These are phyloP conservation scores for Mycena crocata DNA, from an alignment of 768 basidiomycete species.

Conservation along the genomic window DNA sequence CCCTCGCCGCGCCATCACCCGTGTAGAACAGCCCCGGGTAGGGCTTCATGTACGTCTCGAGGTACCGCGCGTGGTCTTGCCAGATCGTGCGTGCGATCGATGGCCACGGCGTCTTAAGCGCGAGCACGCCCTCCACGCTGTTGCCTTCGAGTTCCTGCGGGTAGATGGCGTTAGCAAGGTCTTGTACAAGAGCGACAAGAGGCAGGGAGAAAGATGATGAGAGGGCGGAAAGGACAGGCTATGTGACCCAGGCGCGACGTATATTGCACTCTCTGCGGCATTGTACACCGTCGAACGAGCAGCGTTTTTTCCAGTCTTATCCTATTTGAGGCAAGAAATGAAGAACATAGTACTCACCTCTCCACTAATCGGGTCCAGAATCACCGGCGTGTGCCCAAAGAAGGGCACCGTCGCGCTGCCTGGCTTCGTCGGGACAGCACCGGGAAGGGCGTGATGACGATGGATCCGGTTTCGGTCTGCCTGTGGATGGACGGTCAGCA, in stretches of 20 bases:
- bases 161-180: not conserved
- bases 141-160: slow-evolving; percentile 76
- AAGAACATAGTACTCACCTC: slow-evolving; percentile 50
- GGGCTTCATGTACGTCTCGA: slow-evolving; percentile 71
- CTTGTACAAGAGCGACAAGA: not conserved
- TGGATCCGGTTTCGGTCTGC: slow-evolving; percentile 99
- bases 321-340: too few relatives aligned
- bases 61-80: slow-evolving; percentile 87
- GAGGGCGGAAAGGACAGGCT: not conserved
- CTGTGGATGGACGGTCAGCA: slow-evolving; percentile 44
- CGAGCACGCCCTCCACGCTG: slow-evolving; percentile 91
- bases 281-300: too few relatives aligned
- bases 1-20: slow-evolving; percentile 96
- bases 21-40: slow-evolving; percentile 96
- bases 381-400: slow-evolving; percentile 92
- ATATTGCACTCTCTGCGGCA: too few relatives aligned
- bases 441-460: slow-evolving; percentile 94
- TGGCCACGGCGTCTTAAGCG: slow-evolving; percentile 90
- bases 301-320: too few relatives aligned
- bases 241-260: not conserved
- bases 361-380: slow-evolving; percentile 88
- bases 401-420: slow-evolving; percentile 98
- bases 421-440: slow-evolving; percentile 95
- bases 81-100: slow-evolving; percentile 94
- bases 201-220: not conserved